Percentiles rank a stretch among this genome's conserved stretches.
Evolutionary conservation across 1,139 yeast genomes (phyloP).

Genomic region (Candida pseudoviswanathii): DNA sequence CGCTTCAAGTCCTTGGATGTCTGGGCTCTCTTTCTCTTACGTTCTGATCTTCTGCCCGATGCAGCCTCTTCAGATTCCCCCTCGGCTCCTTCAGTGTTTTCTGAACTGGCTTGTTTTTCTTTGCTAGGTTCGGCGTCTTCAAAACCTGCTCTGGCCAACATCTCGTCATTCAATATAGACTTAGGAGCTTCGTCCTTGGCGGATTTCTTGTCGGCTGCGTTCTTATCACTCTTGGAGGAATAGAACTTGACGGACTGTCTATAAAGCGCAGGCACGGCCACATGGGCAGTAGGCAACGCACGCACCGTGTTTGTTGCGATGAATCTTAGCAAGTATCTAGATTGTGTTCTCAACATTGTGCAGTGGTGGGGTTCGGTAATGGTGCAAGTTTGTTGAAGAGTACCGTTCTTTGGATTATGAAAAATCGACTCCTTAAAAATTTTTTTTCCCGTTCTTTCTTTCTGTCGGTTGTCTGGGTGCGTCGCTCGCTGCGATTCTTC

Average conservation of each 20-base stretch:
- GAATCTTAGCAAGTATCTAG: conserved; percentile 10
- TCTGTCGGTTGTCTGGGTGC: not conserved
- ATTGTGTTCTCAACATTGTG: conserved; percentile 12
- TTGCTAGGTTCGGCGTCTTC: conserved; percentile 36
- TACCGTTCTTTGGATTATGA: not conserved
- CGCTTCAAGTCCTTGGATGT: conserved; percentile 62
- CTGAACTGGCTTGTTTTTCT: conserved; percentile 12
- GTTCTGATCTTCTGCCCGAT: conserved; percentile 8
- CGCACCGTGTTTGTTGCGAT: conserved; percentile 5
- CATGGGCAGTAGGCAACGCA: conserved; percentile 3
- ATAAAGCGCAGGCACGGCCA: conserved; percentile 2
- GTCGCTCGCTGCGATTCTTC: not conserved
- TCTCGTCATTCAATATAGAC: conserved; percentile 76
- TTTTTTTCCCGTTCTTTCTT: conserved; percentile 1
- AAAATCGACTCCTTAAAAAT: not conserved
- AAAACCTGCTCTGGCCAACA: conserved; percentile 82
- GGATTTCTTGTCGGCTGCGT: conserved; percentile 22
- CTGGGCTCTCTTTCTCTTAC: conserved; percentile 56
- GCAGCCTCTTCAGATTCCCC: conserved; percentile 7
- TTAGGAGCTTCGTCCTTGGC: conserved; percentile 37
- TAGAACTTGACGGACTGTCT: conserved; percentile 17
- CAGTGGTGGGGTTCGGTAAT: not conserved
- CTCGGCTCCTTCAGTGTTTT: conserved; percentile 7
- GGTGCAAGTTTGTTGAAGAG: too few relatives aligned
- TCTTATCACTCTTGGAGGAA: conserved; percentile 19